Evolutionary conservation across 208 protist genomes (phyloP), one percentile per base, ranked within the genome.

Genomic region (Trypanosoma congolense): DNA sequence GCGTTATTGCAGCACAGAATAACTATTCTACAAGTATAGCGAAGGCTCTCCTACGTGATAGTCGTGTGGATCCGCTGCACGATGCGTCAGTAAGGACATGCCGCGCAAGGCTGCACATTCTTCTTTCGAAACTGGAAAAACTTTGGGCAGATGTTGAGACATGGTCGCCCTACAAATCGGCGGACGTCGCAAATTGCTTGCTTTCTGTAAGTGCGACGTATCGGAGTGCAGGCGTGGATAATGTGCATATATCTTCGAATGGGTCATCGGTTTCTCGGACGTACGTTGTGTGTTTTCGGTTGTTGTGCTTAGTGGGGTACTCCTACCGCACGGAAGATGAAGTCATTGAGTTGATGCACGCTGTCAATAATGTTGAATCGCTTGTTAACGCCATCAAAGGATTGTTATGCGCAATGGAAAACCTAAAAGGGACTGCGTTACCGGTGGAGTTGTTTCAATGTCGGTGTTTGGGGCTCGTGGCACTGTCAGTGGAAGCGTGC

Each of bases 231-330:
- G 41, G 58, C 12, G 33, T 58, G 30, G 26, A 22, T 21, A 14
- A 38, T 14, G 18, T 28, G 24, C 30, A 10, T 4, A 30, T 22
- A 36, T 41, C 51, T 18, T 40, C 53, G 18, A 5, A 29, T 25
- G 63, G 76, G 9, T 87, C 80, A 19, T 62, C 72, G 16, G 71
- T 80, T 1, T 84, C 75, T 2, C 71, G 76, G 42, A 79, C 66
- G 6, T 65, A 78, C 33, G 67, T 92, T 8, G 19, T 74, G 63
- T 89, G 76, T 64, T 92, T 85, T 46, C 74, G 85, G 9, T 38
- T 92, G 35, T 72, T 87, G 28, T 66, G 62, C 5, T 64, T 87
- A 26, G 53, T 61, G 31, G 40, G 52, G 3, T 63, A 59, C 18
- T 54, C 56, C 18, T 33, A 55, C n/a, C 58, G 31, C 12, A 43